A percentile compares a stretch with the other conserved stretches of the same genome.
Evolutionary conservation across 345 rosid species (phyloP).

Genomic region (Diplotaxis tenuifolia): DNA sequence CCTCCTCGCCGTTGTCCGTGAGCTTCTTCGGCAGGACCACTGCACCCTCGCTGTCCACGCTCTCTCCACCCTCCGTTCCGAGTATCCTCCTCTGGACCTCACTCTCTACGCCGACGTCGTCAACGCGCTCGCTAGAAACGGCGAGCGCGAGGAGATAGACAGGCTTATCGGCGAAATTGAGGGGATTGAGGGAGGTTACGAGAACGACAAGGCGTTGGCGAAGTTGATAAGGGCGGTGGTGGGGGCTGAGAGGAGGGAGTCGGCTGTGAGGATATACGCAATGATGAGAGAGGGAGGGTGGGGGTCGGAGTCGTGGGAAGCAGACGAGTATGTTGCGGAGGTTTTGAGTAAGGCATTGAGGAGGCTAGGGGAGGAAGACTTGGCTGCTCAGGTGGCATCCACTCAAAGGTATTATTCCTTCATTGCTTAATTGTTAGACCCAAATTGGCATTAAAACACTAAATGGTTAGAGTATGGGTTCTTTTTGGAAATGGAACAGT

Average conservation of each 20-base stretch:
- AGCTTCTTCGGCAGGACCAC: constrained; percentile 81
- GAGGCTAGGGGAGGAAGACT: constrained; percentile 54
- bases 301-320: constrained; percentile 54
- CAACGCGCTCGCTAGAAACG: constrained; percentile 51
- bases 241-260: constrained; percentile 60
- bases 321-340: constrained; percentile 54
- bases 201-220: constrained; percentile 46
- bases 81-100: constrained; percentile 56
- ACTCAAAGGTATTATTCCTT: not conserved
- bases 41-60: constrained; percentile 72
- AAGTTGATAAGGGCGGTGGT: constrained; percentile 59
- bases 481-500: constrained; percentile 37
- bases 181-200: constrained; percentile 38
- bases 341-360: constrained; percentile 62
- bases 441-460: not conserved
- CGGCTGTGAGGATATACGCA: constrained; percentile 63
- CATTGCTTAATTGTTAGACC: not conserved
- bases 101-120: constrained; percentile 61
- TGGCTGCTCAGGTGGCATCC: constrained; percentile 51
- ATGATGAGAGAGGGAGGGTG: constrained; percentile 70
- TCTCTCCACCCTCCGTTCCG: constrained; percentile 59
- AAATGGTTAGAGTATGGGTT: constrained; percentile 5
- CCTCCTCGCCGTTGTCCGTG: constrained; percentile 60
- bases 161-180: constrained; percentile 52
- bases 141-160: constrained; percentile 53